phyloP scores from a whole-genome alignment of 148 eudicot species.

The Rhododendron kiyosumense region DNA sequence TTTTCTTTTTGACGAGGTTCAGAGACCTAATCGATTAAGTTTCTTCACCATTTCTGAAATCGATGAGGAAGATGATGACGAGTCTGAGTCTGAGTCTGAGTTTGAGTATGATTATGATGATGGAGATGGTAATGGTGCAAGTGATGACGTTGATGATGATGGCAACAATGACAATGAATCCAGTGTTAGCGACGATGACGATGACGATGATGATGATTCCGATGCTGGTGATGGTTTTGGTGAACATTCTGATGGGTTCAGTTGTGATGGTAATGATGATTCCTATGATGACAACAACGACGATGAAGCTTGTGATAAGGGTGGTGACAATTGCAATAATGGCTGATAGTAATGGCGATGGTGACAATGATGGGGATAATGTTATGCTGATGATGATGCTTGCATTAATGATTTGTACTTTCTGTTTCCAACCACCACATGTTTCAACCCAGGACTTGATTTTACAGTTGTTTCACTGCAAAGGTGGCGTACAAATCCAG shows the following conservation, averaged over 20 bases:
- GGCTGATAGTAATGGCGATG: constrained; percentile 9
- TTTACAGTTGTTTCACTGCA: constrained; percentile 49
- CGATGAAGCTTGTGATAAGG: constrained; percentile 5
- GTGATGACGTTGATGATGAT: constrained; percentile 16
- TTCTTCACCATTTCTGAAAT: constrained; percentile 19
- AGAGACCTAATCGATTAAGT: constrained; percentile 20
- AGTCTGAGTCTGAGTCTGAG: constrained; percentile 1
- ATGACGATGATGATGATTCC: neutral
- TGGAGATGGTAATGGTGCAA: neutral
- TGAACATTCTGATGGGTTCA: constrained; percentile 10
- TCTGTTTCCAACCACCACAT: constrained; percentile 49
- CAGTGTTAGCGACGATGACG: neutral
- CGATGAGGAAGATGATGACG: constrained; percentile 16
- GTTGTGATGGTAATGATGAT: constrained; percentile 10
- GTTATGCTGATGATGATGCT: constrained; percentile 24
- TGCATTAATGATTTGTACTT: constrained; percentile 35
- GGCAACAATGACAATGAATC: constrained; percentile 5
- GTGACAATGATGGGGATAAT: constrained; percentile 5
- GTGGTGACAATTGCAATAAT: constrained; percentile 2
- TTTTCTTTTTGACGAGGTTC: constrained; percentile 27
- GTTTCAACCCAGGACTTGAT: constrained; percentile 58
- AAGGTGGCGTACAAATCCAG: constrained; percentile 32
- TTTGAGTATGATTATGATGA: constrained; percentile 1
- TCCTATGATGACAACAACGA: constrained; percentile 4
- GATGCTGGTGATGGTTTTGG: constrained; percentile 2